These are phyloP conservation scores for Epichloe bromicola DNA, from an alignment of 2,329 filamentous ascomycete genomes.

Conservation along the genomic window DNA sequence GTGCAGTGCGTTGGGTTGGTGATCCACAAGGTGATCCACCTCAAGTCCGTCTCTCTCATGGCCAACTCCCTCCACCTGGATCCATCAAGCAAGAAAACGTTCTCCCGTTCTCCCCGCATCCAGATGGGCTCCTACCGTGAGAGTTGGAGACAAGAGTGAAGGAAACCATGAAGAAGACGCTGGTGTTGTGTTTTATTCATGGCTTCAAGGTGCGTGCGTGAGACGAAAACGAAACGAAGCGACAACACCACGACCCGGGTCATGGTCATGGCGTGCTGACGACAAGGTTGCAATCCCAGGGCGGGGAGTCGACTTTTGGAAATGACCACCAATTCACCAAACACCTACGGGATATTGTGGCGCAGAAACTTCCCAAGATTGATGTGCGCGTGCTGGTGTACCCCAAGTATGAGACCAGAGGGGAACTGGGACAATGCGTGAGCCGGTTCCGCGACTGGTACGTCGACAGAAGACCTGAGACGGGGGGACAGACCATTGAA, in stretches of 20 bases:
- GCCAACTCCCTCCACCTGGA: too few species aligned
- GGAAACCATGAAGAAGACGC: conserved; percentile 50
- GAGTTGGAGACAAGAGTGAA: neutral
- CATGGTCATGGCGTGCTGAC: neutral
- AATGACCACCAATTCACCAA: conserved; percentile 53
- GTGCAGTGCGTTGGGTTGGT: too few species aligned
- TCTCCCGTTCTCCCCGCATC: neutral
- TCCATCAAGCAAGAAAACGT: neutral
- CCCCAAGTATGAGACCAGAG: conserved; percentile 70
- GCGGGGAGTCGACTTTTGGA: conserved; percentile 66
- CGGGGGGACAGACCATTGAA: too few species aligned
- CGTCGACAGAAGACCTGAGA: conserved; percentile 8
- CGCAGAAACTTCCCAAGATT: conserved; percentile 54
- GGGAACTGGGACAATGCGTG: conserved; percentile 60
- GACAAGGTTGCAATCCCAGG: conserved; percentile 30
- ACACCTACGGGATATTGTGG: conserved; percentile 52
- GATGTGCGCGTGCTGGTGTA: conserved; percentile 59
- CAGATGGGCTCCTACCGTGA: neutral
- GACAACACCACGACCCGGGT: too few species aligned
- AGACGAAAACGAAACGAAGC: neutral
- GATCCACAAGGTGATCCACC: neutral
- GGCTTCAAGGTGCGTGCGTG: conserved; percentile 57
- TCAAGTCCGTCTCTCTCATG: neutral
- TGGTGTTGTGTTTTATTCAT: conserved; percentile 74
- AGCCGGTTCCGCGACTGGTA: conserved; percentile 64